phyloP scores from a whole-genome alignment of 1,139 yeast species.

The Suhomyces kunorum region DNA sequence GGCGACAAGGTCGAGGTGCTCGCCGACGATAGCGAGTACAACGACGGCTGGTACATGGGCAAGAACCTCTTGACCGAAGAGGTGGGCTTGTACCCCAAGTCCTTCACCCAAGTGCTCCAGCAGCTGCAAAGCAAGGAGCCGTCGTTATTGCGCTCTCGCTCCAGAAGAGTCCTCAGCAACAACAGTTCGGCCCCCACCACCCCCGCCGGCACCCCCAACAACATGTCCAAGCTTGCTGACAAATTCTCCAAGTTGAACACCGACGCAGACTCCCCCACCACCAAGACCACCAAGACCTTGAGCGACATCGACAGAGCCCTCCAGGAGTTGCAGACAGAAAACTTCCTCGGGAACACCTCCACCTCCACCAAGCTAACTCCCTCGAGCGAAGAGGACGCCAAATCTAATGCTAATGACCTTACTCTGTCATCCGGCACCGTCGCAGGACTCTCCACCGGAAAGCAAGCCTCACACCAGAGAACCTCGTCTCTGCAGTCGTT shows the following conservation, averaged over 20 bases:
- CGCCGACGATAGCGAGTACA: constrained; percentile 89
- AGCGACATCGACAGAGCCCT: constrained; percentile 85
- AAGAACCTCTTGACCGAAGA: constrained; percentile 67
- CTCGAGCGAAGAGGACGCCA: constrained; percentile 6
- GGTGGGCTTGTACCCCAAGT: constrained; percentile 87
- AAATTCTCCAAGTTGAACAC: constrained; percentile 20
- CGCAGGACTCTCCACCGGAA: not conserved
- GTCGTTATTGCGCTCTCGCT: constrained; percentile 54
- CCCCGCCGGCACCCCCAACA: constrained; percentile 14
- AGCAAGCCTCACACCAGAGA: constrained; percentile 10
- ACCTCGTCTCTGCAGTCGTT: constrained; percentile 17
- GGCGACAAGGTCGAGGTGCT: constrained; percentile 90
- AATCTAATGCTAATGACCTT: constrained; percentile 1
- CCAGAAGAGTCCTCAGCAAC: constrained; percentile 45
- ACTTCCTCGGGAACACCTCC: constrained; percentile 13
- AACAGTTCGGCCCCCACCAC: constrained; percentile 5
- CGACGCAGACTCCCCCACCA: constrained; percentile 19
- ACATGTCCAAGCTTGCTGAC: constrained; percentile 20
- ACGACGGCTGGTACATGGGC: constrained; percentile 98
- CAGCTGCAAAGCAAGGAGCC: constrained; percentile 20
- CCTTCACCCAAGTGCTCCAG: constrained; percentile 61
- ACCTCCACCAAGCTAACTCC: constrained; percentile 12
- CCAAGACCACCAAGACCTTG: constrained; percentile 56
- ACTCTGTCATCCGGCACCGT: not conserved
- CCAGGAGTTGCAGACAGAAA: constrained; percentile 58